These are phyloP conservation scores for Coix lacrymajobi DNA, from an alignment of 176 grass and related monocot species.

Conservation along the genomic window DNA sequence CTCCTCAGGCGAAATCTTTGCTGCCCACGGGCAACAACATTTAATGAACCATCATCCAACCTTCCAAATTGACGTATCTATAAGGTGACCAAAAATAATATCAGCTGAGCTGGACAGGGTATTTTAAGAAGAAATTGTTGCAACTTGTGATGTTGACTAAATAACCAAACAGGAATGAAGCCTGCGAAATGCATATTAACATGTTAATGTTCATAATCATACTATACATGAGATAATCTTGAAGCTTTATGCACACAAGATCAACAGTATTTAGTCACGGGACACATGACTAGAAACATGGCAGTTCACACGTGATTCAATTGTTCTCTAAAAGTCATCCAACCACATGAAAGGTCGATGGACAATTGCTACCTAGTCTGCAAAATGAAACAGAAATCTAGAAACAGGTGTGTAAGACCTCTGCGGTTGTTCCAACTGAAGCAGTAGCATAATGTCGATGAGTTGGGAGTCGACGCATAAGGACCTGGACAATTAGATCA, in stretches of 20 bases:
- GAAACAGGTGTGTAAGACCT: conserved; percentile 42
- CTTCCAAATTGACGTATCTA: conserved; percentile 79
- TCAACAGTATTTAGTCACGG: background rate
- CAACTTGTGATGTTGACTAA: background rate
- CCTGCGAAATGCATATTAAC: background rate
- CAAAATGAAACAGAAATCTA: conserved; percentile 13
- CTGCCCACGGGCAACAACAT: conserved; percentile 88
- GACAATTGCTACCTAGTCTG: background rate
- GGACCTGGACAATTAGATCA: conserved; percentile 50
- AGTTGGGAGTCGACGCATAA: conserved; percentile 32
- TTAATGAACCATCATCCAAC: conserved; percentile 64
- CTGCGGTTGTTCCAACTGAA: conserved; percentile 89
- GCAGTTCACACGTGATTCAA: background rate
- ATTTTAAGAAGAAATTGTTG: conserved; percentile 17
- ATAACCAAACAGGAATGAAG: background rate
- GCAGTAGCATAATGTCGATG: conserved; percentile 38
- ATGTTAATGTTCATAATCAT: background rate
- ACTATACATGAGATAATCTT: background rate
- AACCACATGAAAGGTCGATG: background rate
- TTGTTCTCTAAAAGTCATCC: background rate
- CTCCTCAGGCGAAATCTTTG: conserved; percentile 69
- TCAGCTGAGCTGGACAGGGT: background rate
- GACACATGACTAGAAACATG: background rate
- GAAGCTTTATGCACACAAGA: background rate
- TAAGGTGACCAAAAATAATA: conserved; percentile 8